Percentiles rank a stretch among this genome's conserved stretches.
Conservation (phyloP, 73 alveolate genomes). For the Paramecium pentaurelia region DNA sequence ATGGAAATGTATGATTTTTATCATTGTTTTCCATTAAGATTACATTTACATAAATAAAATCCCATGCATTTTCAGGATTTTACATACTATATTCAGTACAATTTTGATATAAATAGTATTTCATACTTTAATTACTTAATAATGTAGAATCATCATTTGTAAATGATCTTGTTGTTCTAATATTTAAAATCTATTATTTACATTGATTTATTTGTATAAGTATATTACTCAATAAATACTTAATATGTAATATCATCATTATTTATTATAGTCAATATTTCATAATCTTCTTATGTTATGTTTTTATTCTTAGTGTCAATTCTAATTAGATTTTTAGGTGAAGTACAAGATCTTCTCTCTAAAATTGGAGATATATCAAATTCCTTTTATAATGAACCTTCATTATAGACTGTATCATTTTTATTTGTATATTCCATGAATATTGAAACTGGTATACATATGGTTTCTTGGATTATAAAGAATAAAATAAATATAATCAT, state of each 20-base stretch:
- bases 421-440: background rate
- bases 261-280: background rate
- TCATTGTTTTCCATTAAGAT: background rate
- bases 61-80: background rate
- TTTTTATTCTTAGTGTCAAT: background rate
- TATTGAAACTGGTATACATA: background rate
- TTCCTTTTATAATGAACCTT: background rate
- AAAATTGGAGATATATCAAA: background rate
- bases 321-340: background rate
- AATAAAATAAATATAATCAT: slow-evolving; percentile 11
- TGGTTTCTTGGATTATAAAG: background rate
- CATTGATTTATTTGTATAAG: background rate
- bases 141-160: background rate
- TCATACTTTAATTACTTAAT: background rate
- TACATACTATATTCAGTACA: background rate
- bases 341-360: background rate
- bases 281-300: background rate
- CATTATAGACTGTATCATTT: background rate
- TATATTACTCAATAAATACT: background rate
- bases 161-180: background rate
- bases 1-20: background rate
- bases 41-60: background rate
- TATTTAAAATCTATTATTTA: background rate
- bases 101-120: background rate
- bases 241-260: background rate